These are phyloP conservation scores for Lentinus tigrinus DNA, from an alignment of 768 basidiomycete species.

Conservation along the genomic window DNA sequence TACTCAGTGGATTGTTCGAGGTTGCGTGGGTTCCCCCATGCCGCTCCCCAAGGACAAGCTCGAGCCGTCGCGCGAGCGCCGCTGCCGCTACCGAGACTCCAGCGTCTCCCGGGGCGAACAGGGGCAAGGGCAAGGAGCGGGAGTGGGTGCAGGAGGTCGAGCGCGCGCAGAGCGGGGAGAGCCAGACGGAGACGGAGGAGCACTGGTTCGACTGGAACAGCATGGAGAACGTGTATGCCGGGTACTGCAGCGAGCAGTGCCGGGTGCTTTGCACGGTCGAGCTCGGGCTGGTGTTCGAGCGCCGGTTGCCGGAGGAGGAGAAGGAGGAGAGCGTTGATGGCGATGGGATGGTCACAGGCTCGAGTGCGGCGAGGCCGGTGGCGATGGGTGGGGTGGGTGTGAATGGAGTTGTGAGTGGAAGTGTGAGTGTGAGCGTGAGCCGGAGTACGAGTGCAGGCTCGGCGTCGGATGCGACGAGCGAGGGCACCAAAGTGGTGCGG, in stretches of 20 bases:
- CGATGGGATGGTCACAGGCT: slow-evolving; percentile 5
- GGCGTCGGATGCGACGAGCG: background rate
- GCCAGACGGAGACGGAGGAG: background rate
- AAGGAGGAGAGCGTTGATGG: slow-evolving; percentile 15
- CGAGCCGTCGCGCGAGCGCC: background rate
- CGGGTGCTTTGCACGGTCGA: slow-evolving; percentile 30
- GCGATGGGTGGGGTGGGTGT: slow-evolving; percentile 4
- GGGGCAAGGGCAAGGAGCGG: slow-evolving; percentile 13
- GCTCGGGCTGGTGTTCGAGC: slow-evolving; percentile 26
- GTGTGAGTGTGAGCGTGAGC: background rate
- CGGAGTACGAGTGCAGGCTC: background rate
- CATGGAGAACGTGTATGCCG: slow-evolving; percentile 29
- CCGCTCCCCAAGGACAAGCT: background rate
- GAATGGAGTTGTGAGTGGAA: background rate
- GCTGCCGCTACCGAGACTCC: background rate
- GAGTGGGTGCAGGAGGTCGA: slow-evolving; percentile 17
- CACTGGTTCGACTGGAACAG: slow-evolving; percentile 24
- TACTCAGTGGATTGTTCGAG: slow-evolving; percentile 34
- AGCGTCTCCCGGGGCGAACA: background rate
- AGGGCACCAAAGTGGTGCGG: slow-evolving; percentile 6
- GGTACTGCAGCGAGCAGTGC: slow-evolving; percentile 18
- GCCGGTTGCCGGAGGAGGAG: slow-evolving; percentile 14
- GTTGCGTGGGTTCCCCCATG: slow-evolving; percentile 22
- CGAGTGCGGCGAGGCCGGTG: background rate
- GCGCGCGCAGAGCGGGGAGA: background rate